A percentile compares a stretch with the other conserved stretches of the same genome.
phyloP scores from a whole-genome alignment of 176 grass and related monocot species.

The Tuctoria greenei region DNA sequence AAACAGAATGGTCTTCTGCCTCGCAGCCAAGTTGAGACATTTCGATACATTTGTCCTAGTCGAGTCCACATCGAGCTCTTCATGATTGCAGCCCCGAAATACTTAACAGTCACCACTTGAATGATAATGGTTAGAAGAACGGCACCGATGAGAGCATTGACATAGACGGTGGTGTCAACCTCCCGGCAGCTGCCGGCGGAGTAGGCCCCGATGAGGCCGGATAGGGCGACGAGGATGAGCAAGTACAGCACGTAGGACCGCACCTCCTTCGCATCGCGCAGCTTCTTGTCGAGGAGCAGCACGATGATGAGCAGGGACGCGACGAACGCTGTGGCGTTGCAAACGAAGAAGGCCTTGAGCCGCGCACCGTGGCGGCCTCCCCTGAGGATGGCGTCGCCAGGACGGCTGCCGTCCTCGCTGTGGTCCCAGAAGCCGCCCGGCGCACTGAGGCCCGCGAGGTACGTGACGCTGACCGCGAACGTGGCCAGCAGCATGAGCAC shows the following conservation, averaged over 20 bases:
- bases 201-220: conserved; percentile 12
- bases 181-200: neutral
- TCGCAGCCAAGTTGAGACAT: neutral
- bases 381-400: neutral
- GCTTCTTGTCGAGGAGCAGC: conserved; percentile 25
- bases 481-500: conserved; percentile 41
- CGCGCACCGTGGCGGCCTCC: neutral
- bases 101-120: neutral
- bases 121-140: neutral
- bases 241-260: neutral
- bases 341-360: conserved; percentile 30
- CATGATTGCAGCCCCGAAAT: rapidly evolving
- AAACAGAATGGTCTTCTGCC: neutral
- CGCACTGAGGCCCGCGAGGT: conserved; percentile 35
- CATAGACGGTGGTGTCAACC: neutral
- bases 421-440: conserved; percentile 35
- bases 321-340: conserved; percentile 29
- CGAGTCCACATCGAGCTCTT: neutral
- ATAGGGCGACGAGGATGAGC: neutral
- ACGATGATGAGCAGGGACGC: conserved; percentile 32
- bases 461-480: conserved; percentile 28
- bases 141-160: neutral
- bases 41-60: neutral
- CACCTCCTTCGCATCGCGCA: neutral
- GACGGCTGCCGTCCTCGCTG: neutral